These are phyloP conservation scores for Saururus chinensis DNA, from an alignment of 164 flowering plant genomes.

Conservation along the genomic window DNA sequence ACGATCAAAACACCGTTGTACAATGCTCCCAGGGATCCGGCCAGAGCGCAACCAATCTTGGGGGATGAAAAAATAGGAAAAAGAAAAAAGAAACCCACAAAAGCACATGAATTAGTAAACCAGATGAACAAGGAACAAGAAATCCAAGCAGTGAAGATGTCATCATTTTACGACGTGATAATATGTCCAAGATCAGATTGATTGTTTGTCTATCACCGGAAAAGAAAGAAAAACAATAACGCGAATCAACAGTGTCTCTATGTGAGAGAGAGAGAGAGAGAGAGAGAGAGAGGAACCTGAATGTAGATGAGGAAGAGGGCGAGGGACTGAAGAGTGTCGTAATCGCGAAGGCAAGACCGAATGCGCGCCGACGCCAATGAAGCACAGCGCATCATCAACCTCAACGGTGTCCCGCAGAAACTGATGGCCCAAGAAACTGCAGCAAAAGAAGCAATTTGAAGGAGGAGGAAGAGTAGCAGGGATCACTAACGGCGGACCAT, in stretches of 20 bases:
- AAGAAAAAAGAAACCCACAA: background rate
- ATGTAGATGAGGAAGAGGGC: constrained; percentile 61
- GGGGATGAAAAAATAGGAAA: background rate
- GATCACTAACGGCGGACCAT: no score
- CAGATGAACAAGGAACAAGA: background rate
- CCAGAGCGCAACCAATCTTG: constrained; percentile 69
- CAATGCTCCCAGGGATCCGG: constrained; percentile 81
- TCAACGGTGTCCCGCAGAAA: no score
- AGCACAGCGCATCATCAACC: constrained; percentile 41
- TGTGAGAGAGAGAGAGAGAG: background rate
- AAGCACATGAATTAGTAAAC: background rate
- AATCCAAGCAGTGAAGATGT: background rate
- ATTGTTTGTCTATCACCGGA: no score
- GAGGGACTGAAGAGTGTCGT: constrained; percentile 46
- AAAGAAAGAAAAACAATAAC: background rate
- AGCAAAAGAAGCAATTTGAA: no score
- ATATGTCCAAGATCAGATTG: background rate
- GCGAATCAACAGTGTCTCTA: no score
- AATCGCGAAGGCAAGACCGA: constrained; percentile 57
- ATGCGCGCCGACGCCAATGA: constrained; percentile 26
- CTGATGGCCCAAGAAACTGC: no score
- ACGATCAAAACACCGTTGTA: constrained; percentile 71
- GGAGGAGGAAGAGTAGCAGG: no score
- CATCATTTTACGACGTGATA: no score
- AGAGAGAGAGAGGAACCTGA: constrained; percentile 31